Evolutionary conservation across 176 grass and related monocot species (phyloP).

Genomic region (Aegilops longissima): DNA sequence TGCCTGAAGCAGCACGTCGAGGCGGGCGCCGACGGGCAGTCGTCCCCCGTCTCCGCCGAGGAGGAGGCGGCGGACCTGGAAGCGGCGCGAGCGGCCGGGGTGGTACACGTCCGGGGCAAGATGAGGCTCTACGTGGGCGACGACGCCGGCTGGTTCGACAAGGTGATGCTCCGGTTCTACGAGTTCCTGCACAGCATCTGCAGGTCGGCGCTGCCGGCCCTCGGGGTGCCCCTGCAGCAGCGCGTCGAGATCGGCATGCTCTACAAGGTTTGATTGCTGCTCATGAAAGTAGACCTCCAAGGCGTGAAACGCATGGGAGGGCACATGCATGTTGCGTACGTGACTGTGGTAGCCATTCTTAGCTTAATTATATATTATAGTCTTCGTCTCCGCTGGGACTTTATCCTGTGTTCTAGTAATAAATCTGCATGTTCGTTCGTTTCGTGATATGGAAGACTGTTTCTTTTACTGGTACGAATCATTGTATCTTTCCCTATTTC

Average conservation of each 20-base stretch:
- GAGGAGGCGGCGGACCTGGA: slow-evolving; percentile 52
- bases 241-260: slow-evolving; percentile 86
- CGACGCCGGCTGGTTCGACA: slow-evolving; percentile 56
- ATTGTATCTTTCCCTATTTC: background rate
- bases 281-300: background rate
- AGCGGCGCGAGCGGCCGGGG: slow-evolving; percentile 37
- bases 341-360: background rate
- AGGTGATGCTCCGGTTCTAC: slow-evolving; percentile 64
- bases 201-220: slow-evolving; percentile 55
- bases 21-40: background rate
- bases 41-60: background rate
- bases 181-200: slow-evolving; percentile 81
- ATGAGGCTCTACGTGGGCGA: slow-evolving; percentile 69
- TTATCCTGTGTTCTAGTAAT: background rate
- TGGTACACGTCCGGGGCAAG: slow-evolving; percentile 71
- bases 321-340: background rate
- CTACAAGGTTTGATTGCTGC: slow-evolving; percentile 46
- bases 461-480: slow-evolving; percentile 4
- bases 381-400: background rate
- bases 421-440: background rate
- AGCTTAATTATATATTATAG: no score
- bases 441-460: background rate
- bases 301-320: background rate
- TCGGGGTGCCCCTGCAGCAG: slow-evolving; percentile 58
- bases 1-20: slow-evolving; percentile 33